Conservation (phyloP, 1,284 basidiomycete genomes). For the Bjerkandera adusta region DNA sequence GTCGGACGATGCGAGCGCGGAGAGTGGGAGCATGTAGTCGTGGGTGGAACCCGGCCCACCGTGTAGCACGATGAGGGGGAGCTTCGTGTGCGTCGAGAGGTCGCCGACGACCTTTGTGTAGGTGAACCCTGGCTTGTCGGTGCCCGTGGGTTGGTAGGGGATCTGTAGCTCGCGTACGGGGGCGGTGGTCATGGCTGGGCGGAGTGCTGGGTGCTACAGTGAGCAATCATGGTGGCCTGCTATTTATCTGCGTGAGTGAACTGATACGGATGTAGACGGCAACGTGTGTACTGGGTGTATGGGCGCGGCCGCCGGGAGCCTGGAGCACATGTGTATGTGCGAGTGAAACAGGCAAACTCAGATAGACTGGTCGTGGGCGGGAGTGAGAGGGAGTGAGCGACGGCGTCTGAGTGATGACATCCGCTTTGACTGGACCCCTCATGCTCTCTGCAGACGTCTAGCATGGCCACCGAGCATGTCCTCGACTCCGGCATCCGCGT, state of each 20-base stretch:
- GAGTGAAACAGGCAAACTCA: too few relatives aligned
- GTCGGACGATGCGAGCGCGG: slow-evolving; percentile 21
- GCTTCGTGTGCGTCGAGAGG: slow-evolving; percentile 18
- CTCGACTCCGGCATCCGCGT: slow-evolving; percentile 50
- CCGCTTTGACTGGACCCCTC: too few relatives aligned
- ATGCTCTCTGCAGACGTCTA: too few relatives aligned
- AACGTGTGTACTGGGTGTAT: too few relatives aligned
- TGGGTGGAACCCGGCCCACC: slow-evolving; percentile 34
- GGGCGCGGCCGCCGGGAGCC: not conserved
- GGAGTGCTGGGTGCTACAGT: not conserved
- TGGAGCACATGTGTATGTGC: too few relatives aligned
- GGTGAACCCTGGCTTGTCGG: slow-evolving; percentile 28
- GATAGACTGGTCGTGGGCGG: too few relatives aligned
- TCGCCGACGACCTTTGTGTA: slow-evolving; percentile 35
- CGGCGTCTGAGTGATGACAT: too few relatives aligned
- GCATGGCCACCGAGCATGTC: slow-evolving; percentile 6
- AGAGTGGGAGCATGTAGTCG: slow-evolving; percentile 29
- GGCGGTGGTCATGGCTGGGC: not conserved
- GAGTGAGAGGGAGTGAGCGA: too few relatives aligned
- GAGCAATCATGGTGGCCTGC: not conserved
- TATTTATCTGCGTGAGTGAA: not conserved
- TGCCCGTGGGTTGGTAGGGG: slow-evolving; percentile 21
- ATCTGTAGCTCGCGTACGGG: slow-evolving; percentile 2
- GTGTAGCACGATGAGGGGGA: slow-evolving; percentile 35
- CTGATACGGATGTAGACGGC: too few relatives aligned